These are phyloP conservation scores for Colletotrichum scovillei DNA, from an alignment of 2,329 filamentous ascomycete genomes.

Conservation along the genomic window DNA sequence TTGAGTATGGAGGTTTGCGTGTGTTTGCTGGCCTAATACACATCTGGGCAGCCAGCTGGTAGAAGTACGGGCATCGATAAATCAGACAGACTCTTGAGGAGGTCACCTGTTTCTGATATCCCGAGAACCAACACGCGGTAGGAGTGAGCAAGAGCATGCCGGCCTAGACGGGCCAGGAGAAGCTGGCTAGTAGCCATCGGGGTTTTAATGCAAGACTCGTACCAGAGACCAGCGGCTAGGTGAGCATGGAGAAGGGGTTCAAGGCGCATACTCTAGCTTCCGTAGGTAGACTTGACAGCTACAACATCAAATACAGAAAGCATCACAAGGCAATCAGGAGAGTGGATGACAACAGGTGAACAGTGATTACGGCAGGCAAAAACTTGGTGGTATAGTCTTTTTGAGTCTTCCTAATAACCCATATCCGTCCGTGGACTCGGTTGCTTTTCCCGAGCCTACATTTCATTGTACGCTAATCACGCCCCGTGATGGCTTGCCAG, in stretches of 20 bases:
- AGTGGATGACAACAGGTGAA: not conserved
- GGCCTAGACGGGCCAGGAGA: not conserved
- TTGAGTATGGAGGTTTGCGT: constrained; percentile 27
- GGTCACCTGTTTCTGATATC: constrained; percentile 26
- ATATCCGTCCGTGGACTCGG: constrained; percentile 31
- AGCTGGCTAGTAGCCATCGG: not conserved
- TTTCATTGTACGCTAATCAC: constrained; percentile 27
- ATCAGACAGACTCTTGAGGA: constrained; percentile 1
- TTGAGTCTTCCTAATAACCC: constrained; percentile 36
- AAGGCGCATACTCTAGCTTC: not conserved
- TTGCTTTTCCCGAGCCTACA: constrained; percentile 28
- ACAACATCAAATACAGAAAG: not conserved
- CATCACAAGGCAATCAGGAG: not conserved
- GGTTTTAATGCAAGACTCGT: not conserved
- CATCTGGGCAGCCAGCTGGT: constrained; percentile 27
- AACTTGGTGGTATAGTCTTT: constrained; percentile 37
- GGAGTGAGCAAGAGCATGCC: not conserved
- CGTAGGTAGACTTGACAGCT: not conserved
- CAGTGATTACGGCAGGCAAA: constrained; percentile 28
- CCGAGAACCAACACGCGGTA: constrained; percentile 16
- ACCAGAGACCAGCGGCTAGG: not conserved
- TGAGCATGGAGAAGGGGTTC: not conserved
- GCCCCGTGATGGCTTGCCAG: constrained; percentile 27
- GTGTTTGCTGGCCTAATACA: constrained; percentile 35
- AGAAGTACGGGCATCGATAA: constrained; percentile 1